phyloP scores from a whole-genome alignment of 2,329 filamentous ascomycete genomes.

The Arthrobotrys entomopaga region DNA sequence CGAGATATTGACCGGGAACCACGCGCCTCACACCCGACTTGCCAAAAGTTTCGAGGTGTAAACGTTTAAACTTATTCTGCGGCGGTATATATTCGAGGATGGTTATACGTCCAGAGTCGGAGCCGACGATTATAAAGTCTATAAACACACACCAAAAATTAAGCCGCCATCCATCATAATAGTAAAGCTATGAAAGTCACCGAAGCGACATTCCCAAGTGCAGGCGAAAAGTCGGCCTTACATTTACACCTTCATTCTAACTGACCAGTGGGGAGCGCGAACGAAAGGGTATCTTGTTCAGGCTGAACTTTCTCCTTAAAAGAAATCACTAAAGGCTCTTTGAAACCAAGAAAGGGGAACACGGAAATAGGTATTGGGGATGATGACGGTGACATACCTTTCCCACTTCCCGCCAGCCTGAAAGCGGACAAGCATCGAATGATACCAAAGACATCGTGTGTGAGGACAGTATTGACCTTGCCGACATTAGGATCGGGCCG shows the following conservation, averaged over 20 bases:
- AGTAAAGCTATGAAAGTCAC: background rate
- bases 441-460: constrained; percentile 96
- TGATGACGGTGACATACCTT: constrained; percentile 76
- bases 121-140: constrained; percentile 97
- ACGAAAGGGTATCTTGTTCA: constrained; percentile 63
- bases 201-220: constrained; percentile 14
- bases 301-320: constrained; percentile 68
- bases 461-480: constrained; percentile 84
- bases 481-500: constrained; percentile 85
- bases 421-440: constrained; percentile 89
- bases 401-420: constrained; percentile 88
- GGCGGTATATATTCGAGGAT: constrained; percentile 90
- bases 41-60: constrained; percentile 97
- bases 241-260: constrained; percentile 50
- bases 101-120: constrained; percentile 93
- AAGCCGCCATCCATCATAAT: constrained; percentile 52
- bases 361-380: constrained; percentile 55
- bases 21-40: constrained; percentile 95
- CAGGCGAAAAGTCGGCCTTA: constrained; percentile 40
- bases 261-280: constrained; percentile 24
- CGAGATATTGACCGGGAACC: constrained; percentile 93
- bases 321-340: constrained; percentile 71
- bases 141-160: constrained; percentile 56
- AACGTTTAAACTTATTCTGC: constrained; percentile 84
- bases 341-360: constrained; percentile 65